These are phyloP conservation scores for Berberis vulgaris DNA, from an alignment of 164 flowering plant genomes.

Conservation along the genomic window DNA sequence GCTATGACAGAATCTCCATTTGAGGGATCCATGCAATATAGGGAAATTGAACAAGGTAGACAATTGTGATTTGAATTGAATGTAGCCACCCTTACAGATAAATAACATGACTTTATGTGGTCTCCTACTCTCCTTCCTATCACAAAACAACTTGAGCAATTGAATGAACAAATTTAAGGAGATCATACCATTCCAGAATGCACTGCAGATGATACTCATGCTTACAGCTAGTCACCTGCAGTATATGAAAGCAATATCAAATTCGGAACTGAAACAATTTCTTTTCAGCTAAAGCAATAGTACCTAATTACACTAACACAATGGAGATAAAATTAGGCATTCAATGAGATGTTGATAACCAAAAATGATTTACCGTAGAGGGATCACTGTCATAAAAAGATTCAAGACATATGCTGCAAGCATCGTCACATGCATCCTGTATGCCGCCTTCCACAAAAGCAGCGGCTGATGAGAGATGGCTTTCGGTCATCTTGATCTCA, in stretches of 20 bases:
- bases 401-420: constrained; percentile 98
- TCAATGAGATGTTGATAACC: no score
- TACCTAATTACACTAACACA: no score
- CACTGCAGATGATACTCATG: constrained; percentile 99
- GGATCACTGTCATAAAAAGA: constrained; percentile 79
- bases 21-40: no score
- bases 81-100: no score
- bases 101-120: background rate
- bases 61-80: no score
- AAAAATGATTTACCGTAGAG: constrained; percentile 46
- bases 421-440: constrained; percentile 96
- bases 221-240: constrained; percentile 87
- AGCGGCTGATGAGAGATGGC: constrained; percentile 74
- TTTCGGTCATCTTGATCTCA: constrained; percentile 38
- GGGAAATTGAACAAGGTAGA: no score
- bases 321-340: no score
- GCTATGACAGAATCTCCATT: no score
- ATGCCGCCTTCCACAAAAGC: constrained; percentile 97
- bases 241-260: background rate
- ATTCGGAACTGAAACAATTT: background rate
- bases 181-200: constrained; percentile 76
- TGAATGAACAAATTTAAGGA: background rate
- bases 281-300: no score
- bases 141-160: background rate
- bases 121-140: background rate